These are phyloP conservation scores for Microbotryum saponariae DNA, from an alignment of 1,284 basidiomycete species.

Conservation along the genomic window DNA sequence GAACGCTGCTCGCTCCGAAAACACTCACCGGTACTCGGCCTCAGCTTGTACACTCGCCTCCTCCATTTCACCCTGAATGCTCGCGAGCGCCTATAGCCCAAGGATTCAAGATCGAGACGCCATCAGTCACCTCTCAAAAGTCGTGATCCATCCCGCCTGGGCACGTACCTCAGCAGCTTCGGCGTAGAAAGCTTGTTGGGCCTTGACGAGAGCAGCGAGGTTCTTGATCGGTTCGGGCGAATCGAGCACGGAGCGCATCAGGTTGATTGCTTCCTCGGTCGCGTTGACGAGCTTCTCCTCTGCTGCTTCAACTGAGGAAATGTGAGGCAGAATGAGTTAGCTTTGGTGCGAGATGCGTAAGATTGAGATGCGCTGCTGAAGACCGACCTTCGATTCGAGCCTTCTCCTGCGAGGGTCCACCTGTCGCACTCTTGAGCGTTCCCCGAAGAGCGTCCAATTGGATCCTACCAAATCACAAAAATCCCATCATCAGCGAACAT, in stretches of 20 bases:
- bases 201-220: constrained; percentile 83
- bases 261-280: constrained; percentile 93
- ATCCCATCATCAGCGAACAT: neutral
- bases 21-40: constrained; percentile 71
- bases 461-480: constrained; percentile 13
- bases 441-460: constrained; percentile 29
- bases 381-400: constrained; percentile 48
- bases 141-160: too few species aligned
- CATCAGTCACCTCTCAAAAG: neutral
- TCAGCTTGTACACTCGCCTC: constrained; percentile 81
- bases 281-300: constrained; percentile 94
- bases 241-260: constrained; percentile 98
- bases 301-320: constrained; percentile 77
- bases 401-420: constrained; percentile 69
- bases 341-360: neutral
- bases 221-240: constrained; percentile 86
- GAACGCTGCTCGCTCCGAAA: neutral
- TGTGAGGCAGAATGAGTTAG: constrained; percentile 39
- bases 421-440: constrained; percentile 66
- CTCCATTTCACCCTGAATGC: constrained; percentile 80
- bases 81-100: constrained; percentile 24
- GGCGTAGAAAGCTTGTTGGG: constrained; percentile 76
- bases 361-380: neutral
- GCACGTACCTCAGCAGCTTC: constrained; percentile 59
- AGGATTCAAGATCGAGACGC: constrained; percentile 2